A percentile compares a stretch with the other conserved stretches of the same genome.
phyloP scores from a whole-genome alignment of 169 alveolate genomes.

The Amoebophrya sp. region DNA sequence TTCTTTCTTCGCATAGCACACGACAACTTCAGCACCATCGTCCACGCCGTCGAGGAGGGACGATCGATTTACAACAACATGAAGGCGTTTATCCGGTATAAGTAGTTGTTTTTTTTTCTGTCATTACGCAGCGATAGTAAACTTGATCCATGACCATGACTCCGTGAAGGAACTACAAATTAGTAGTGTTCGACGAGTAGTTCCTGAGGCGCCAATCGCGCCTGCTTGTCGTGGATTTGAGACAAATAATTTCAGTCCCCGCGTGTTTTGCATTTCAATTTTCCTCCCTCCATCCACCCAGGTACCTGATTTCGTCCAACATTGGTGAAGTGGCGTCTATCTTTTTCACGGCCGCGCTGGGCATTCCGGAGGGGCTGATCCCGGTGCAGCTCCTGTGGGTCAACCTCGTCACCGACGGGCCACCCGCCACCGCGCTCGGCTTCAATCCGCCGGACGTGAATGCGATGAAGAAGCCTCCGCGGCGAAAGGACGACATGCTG shows the following conservation, averaged over 20 bases:
- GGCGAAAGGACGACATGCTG: constrained; percentile 86
- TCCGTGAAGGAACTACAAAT: no score
- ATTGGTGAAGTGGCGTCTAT: constrained; percentile 99
- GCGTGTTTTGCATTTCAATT: no score
- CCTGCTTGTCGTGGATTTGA: no score
- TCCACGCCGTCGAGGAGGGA: constrained; percentile 98
- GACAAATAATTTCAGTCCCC: no score
- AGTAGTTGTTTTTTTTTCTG: neutral
- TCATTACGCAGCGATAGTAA: no score
- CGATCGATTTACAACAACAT: constrained; percentile 95
- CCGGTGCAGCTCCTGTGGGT: constrained; percentile 98
- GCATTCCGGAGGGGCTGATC: constrained; percentile 92
- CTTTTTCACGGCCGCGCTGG: constrained; percentile 96
- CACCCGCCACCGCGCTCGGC: constrained; percentile 98
- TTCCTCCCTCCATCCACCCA: no score
- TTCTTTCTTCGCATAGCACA: no score
- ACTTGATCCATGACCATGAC: no score
- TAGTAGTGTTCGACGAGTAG: no score
- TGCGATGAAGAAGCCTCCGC: constrained; percentile 94
- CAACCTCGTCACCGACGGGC: constrained; percentile 98
- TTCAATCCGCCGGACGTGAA: constrained; percentile 98
- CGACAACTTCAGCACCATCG: constrained; percentile 97
- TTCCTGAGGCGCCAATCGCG: no score
- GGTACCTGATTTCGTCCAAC: constrained; percentile 96
- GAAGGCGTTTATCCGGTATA: constrained; percentile 69